Percentiles rank a stretch among this genome's conserved stretches.
phyloP scores from a whole-genome alignment of 1,139 yeast genomes.

The Candida pseudoviswanathii region DNA sequence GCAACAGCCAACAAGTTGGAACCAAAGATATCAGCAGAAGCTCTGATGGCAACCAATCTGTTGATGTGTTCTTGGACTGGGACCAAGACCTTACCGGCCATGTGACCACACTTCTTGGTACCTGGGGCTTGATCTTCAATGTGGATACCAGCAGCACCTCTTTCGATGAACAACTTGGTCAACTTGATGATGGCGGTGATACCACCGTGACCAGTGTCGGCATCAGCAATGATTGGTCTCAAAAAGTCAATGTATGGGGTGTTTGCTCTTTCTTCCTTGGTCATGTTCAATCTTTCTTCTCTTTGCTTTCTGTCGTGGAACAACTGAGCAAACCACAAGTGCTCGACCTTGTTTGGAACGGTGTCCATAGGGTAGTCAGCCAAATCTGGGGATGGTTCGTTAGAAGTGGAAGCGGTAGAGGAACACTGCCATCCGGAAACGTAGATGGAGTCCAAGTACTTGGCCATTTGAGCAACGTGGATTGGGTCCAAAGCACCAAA shows the following conservation, averaged over 20 bases:
- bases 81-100: constrained; percentile 98
- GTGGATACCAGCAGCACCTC: constrained; percentile 99
- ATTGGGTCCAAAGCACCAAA: constrained; percentile 97
- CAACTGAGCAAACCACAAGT: constrained; percentile 92
- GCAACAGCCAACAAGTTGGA: constrained; percentile 86
- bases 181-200: constrained; percentile 93
- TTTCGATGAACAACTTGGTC: constrained; percentile 94
- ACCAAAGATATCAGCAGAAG: constrained; percentile 93
- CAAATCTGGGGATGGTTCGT: constrained; percentile 97
- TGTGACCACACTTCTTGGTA: constrained; percentile 96
- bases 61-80: constrained; percentile 97
- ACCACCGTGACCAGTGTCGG: constrained; percentile 99
- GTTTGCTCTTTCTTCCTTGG: constrained; percentile 66
- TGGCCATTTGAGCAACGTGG: constrained; percentile 96
- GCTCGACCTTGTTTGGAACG: constrained; percentile 97
- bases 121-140: constrained; percentile 99
- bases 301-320: constrained; percentile 97
- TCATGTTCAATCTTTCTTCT: constrained; percentile 70
- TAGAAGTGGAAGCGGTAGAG: constrained; percentile 94
- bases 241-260: constrained; percentile 74
- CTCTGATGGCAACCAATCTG: constrained; percentile 91
- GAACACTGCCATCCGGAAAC: constrained; percentile 99
- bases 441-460: constrained; percentile 87
- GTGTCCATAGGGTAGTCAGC: constrained; percentile 99
- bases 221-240: constrained; percentile 96